Conservation (phyloP, 129 eudicot genomes). For the Tagetes patula region DNA sequence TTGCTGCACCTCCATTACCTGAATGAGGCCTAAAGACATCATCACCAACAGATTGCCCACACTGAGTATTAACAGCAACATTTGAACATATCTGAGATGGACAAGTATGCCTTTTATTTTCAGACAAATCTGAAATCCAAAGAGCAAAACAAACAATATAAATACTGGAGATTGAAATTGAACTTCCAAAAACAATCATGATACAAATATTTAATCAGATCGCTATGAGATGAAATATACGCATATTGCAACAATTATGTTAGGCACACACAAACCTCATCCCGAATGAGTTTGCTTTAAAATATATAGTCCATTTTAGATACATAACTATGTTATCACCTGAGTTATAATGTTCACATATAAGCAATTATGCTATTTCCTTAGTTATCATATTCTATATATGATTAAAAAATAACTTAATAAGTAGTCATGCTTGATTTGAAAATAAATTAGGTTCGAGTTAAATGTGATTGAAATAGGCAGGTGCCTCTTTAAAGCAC, state of each 20-base stretch:
- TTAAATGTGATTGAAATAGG: not conserved
- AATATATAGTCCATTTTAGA: not conserved
- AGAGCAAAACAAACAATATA: not conserved
- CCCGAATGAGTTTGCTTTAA: not conserved
- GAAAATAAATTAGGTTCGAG: not conserved
- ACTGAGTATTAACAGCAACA: conserved; percentile 14
- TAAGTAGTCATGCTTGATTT: not conserved
- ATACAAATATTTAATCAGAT: not conserved
- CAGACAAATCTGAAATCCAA: conserved; percentile 36
- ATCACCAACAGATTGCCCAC: conserved; percentile 24
- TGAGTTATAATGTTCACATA: not conserved
- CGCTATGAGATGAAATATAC: not conserved
- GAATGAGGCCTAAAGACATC: conserved; percentile 26
- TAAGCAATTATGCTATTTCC: conserved; percentile 2
- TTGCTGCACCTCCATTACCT: conserved; percentile 32
- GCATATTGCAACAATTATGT: not conserved
- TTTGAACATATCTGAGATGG: conserved; percentile 13
- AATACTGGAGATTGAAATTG: not conserved
- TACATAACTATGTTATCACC: not conserved
- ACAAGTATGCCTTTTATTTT: conserved; percentile 3
- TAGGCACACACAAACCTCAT: not conserved
- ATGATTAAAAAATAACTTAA: not conserved
- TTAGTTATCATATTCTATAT: not conserved
- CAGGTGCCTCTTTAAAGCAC: not conserved
- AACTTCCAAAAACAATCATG: not conserved